These are phyloP conservation scores for Candida schatavii DNA, from an alignment of 805 yeast genomes.

Conservation along the genomic window DNA sequence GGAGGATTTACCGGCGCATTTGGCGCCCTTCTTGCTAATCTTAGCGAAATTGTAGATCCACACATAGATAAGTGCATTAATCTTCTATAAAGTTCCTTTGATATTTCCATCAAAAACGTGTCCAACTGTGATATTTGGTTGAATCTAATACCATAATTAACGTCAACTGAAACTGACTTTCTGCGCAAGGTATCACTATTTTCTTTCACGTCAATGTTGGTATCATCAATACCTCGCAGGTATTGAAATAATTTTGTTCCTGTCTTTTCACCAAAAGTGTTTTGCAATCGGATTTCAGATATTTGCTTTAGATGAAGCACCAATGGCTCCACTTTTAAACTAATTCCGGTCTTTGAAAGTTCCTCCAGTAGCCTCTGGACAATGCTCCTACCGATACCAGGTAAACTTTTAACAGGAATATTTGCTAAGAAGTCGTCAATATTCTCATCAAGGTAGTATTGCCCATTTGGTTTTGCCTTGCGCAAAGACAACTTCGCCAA, in stretches of 20 bases:
- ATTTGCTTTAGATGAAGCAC: conserved; percentile 40
- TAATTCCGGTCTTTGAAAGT: neutral
- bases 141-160: conserved; percentile 88
- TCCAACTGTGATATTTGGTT: conserved; percentile 60
- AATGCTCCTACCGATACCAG: conserved; percentile 62
- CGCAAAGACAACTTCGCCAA: conserved; percentile 73
- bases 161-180: conserved; percentile 81
- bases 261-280: conserved; percentile 63
- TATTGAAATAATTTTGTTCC: conserved; percentile 62
- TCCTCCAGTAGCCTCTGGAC: conserved; percentile 38
- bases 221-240: conserved; percentile 65
- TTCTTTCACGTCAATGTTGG: conserved; percentile 51
- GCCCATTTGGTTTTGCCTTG: conserved; percentile 80
- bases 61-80: conserved; percentile 43
- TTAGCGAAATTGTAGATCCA: conserved; percentile 62
- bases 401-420: conserved; percentile 42
- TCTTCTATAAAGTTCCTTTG: conserved; percentile 58
- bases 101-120: conserved; percentile 53
- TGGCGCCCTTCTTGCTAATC: conserved; percentile 59
- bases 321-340: conserved; percentile 11
- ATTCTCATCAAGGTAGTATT: conserved; percentile 32
- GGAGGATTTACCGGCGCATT: conserved; percentile 74
- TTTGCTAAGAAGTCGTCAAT: conserved; percentile 31
- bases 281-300: conserved; percentile 34
- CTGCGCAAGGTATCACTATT: conserved; percentile 52